Conservation (phyloP, 192 early-diverging fungal species). For the Paraglomus brasilianum region DNA sequence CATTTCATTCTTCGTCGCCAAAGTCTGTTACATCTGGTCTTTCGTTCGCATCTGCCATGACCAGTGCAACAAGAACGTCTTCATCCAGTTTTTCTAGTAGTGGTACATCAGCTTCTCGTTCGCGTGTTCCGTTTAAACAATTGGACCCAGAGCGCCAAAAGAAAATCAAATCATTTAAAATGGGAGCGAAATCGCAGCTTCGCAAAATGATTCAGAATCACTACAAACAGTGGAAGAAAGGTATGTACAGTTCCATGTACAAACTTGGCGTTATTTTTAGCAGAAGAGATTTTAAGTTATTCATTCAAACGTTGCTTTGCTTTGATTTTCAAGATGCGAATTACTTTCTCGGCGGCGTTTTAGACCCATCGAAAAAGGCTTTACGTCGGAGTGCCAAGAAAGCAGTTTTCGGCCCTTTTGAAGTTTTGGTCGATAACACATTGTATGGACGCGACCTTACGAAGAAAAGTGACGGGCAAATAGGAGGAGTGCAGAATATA, state of each 20-base stretch:
- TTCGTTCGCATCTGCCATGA: constrained; percentile 19
- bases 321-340: constrained; percentile 25
- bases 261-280: background rate
- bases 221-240: constrained; percentile 13
- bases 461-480: constrained; percentile 23
- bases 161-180: constrained; percentile 25
- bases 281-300: constrained; percentile 6
- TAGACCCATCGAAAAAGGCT: constrained; percentile 18
- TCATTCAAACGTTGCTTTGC: too few relatives aligned
- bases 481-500: constrained; percentile 27
- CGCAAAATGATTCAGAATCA: constrained; percentile 20
- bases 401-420: constrained; percentile 18
- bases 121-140: background rate
- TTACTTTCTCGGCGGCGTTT: constrained; percentile 21
- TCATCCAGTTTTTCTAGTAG: constrained; percentile 11
- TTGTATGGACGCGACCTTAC: constrained; percentile 22
- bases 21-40: constrained; percentile 18
- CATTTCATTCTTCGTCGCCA: constrained; percentile 1
- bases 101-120: constrained; percentile 4
- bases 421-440: constrained; percentile 20
- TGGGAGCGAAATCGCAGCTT: constrained; percentile 16
- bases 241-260: too few relatives aligned
- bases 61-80: constrained; percentile 10
- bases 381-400: constrained; percentile 18
- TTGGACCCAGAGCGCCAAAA: background rate